phyloP scores from a whole-genome alignment of 2,329 filamentous ascomycete species.

The Cordyceps sp. region DNA sequence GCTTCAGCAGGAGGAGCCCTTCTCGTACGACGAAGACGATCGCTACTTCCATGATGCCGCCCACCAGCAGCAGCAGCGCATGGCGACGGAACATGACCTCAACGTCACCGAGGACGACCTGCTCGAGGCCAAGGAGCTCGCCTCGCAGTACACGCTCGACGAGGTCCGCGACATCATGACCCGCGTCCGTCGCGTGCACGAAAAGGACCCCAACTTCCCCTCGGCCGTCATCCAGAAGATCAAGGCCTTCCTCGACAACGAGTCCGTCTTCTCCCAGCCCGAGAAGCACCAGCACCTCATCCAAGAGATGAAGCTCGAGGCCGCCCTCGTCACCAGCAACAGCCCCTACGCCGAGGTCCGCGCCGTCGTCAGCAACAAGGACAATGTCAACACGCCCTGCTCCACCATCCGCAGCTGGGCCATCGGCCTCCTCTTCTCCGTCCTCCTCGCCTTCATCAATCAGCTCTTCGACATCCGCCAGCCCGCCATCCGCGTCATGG shows the following conservation, averaged over 20 bases:
- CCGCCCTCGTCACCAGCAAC: conserved; percentile 35
- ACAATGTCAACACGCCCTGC: conserved; percentile 29
- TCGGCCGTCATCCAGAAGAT: conserved; percentile 21
- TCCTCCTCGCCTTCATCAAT: conserved; percentile 33
- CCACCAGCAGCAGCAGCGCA: conserved; percentile 9
- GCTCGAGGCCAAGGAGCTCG: conserved; percentile 26
- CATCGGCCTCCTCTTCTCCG: conserved; percentile 33
- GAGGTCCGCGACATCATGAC: conserved; percentile 25
- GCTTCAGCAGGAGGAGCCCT: conserved; percentile 11
- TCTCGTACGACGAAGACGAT: conserved; percentile 22
- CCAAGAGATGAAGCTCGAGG: conserved; percentile 37
- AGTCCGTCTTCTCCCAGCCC: conserved; percentile 24
- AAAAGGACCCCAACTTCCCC: conserved; percentile 26
- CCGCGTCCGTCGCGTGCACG: conserved; percentile 21
- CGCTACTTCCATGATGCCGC: conserved; percentile 12
- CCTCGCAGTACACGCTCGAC: conserved; percentile 23
- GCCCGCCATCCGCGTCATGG: conserved; percentile 34
- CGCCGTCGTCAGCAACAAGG: conserved; percentile 38
- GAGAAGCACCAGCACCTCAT: conserved; percentile 30
- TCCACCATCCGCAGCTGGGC: conserved; percentile 38
- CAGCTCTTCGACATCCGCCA: conserved; percentile 41
- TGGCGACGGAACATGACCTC: conserved; percentile 18
- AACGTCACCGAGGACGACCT: conserved; percentile 29
- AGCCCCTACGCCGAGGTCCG: conserved; percentile 41
- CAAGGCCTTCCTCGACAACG: conserved; percentile 23